phyloP scores from a whole-genome alignment of 441 rosid genomes.

The Aquilaria agallochum region DNA sequence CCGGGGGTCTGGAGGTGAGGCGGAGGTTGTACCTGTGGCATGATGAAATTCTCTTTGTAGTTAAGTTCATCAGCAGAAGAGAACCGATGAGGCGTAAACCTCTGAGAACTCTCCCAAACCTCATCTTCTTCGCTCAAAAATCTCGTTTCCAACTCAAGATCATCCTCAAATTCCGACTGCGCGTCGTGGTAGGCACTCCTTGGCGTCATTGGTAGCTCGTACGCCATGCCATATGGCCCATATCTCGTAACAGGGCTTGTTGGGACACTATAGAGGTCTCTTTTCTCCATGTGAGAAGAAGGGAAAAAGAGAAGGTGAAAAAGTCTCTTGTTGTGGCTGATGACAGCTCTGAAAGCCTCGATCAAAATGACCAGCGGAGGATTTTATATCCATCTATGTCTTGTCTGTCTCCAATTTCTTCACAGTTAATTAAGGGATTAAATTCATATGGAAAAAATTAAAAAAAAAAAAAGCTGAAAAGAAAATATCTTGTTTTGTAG shows the following conservation, averaged over 20 bases:
- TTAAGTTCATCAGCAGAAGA: conserved; percentile 54
- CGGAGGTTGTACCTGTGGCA: conserved; percentile 37
- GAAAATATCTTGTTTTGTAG: no score
- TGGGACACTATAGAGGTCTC: conserved; percentile 24
- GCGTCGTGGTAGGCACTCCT: conserved; percentile 1
- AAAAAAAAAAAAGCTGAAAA: no score
- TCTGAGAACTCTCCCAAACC: not conserved
- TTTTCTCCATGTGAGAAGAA: no score
- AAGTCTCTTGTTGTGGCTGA: no score
- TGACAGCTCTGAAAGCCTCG: no score
- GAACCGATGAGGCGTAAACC: conserved; percentile 30
- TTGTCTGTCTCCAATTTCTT: no score
- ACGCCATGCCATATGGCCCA: no score
- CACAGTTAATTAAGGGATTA: no score
- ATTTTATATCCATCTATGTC: no score
- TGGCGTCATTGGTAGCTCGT: conserved; percentile 1
- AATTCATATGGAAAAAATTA: no score
- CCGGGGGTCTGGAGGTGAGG: conserved; percentile 19
- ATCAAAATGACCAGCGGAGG: no score
- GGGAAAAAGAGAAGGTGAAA: no score
- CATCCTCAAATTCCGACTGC: conserved; percentile 1
- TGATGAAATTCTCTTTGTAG: conserved; percentile 33
- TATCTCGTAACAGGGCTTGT: not conserved
- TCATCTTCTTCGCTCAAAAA: not conserved
- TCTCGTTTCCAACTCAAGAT: conserved; percentile 12